Base-by-base conservation (phyloP, 2,329 filamentous ascomycete species). In the Hirsutella rhossiliensis region DNA sequence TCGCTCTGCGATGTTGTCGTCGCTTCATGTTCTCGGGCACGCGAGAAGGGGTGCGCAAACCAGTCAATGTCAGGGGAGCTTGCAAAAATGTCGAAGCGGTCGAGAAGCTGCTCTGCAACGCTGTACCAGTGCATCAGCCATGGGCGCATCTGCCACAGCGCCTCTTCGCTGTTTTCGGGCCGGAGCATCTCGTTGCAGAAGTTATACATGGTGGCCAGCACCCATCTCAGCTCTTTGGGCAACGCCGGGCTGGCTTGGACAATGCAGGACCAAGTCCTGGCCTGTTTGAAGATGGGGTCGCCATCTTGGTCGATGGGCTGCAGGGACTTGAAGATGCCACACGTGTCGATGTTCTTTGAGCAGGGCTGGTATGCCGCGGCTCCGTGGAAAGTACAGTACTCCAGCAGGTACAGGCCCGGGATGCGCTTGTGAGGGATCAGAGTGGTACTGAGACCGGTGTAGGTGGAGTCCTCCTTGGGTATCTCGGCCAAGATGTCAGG, bases 241-340 rank as follows among this genome's bases (percentile, higher is more conserved):
- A 63, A 44, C 6, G 28, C 11, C 2, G 30, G 5, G 1, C 23
- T 17, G 5, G 52, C 46, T 42, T 63, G 61, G 3, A 52, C 23
- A 11, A 51, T 49, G 42, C 61, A 63, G 5, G 57, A 55, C 61
- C 61, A 63, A 6, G 46, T 40, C 15, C 61, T 54, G 15, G 59
- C 59, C 18, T 45, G 34, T 28, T 47, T 52, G 49, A 62, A 61
- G 13, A 57, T 0, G 11, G 27, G 31, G 40, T 63, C 57, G 11
- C 45, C 47, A 13, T 45, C 31, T 4, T 34, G 19, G 23, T 62
- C 55, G 15, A 55, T 30, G n/a, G 45, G 40, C 1, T 39, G 17
- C 11, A 63, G 45, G 3, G 47, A 29, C 1, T 49, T 27, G 45
- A 62, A 57, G 7, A 59, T 18, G 12, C 47, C 45, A 2, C 47